Conservation (phyloP, 2,329 filamentous ascomycete species). For the Venturia asperata region DNA sequence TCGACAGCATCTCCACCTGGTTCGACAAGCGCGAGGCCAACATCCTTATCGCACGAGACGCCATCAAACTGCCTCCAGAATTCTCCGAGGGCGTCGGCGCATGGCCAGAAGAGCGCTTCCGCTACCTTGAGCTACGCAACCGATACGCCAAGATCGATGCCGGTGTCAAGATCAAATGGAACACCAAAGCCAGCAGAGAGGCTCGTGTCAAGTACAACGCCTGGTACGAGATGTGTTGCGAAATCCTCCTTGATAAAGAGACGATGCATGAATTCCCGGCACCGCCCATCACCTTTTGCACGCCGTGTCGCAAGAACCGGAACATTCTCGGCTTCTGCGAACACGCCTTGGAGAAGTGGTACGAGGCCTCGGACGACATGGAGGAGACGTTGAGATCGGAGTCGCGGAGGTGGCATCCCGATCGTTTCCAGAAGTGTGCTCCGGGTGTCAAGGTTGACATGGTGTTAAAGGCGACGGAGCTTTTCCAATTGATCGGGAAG, state of each 20-base stretch:
- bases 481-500: constrained; percentile 13
- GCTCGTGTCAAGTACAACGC: constrained; percentile 3
- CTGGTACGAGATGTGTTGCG: constrained; percentile 6
- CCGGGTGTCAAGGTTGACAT: constrained; percentile 8
- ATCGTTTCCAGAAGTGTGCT: constrained; percentile 10
- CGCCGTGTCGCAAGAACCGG: neutral
- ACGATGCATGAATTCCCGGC: constrained; percentile 1
- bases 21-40: constrained; percentile 6
- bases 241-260: constrained; percentile 4
- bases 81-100: neutral
- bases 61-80: neutral
- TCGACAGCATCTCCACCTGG: neutral
- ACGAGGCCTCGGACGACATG: neutral
- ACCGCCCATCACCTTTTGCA: constrained; percentile 6
- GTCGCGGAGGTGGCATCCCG: constrained; percentile 10
- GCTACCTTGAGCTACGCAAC: neutral
- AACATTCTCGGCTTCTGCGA: constrained; percentile 3
- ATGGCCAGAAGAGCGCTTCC: constrained; percentile 16
- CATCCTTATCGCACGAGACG: neutral
- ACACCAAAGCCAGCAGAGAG: constrained; percentile 1
- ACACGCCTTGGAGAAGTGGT: constrained; percentile 6
- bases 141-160: constrained; percentile 1
- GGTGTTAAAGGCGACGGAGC: constrained; percentile 6
- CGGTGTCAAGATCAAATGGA: neutral
- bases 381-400: neutral